Conservation (phyloP, 352 stramenopile species). For the Phytophthora vignae region DNA sequence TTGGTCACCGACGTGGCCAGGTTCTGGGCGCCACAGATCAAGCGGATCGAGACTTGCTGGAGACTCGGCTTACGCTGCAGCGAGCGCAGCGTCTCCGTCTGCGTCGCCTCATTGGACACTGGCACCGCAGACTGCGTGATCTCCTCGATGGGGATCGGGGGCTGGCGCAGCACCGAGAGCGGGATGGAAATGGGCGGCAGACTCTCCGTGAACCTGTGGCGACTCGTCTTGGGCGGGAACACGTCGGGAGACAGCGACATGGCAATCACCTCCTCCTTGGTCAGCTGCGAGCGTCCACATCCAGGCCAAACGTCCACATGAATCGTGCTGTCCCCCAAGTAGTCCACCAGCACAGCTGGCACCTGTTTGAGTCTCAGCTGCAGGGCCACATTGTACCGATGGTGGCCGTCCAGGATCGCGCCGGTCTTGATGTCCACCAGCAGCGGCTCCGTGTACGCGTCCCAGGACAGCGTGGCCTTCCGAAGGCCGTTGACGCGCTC, state of each 20-base stretch:
- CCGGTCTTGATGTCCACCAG: slow-evolving; percentile 83
- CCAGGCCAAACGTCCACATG: slow-evolving; percentile 83
- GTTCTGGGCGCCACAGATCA: slow-evolving; percentile 81
- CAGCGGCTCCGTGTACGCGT: slow-evolving; percentile 83
- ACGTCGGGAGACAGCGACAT: slow-evolving; percentile 86
- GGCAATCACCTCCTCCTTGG: slow-evolving; percentile 84
- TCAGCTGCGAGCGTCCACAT: slow-evolving; percentile 69
- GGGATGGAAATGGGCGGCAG: slow-evolving; percentile 86
- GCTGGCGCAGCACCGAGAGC: slow-evolving; percentile 71
- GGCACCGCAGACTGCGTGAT: slow-evolving; percentile 24
- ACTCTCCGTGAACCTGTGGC: slow-evolving; percentile 83
- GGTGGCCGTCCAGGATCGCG: slow-evolving; percentile 86
- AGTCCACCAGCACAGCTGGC: slow-evolving; percentile 82
- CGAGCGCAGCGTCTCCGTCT: slow-evolving; percentile 15
- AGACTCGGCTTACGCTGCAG: slow-evolving; percentile 51
- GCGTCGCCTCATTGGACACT: slow-evolving; percentile 24
- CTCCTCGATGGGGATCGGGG: slow-evolving; percentile 60
- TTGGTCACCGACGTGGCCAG: slow-evolving; percentile 76
- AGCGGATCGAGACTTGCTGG: slow-evolving; percentile 74
- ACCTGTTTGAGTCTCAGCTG: slow-evolving; percentile 78
- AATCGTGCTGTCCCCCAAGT: slow-evolving; percentile 77
- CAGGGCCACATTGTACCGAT: slow-evolving; percentile 83
- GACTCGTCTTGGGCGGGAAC: slow-evolving; percentile 87
- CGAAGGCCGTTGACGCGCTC: slow-evolving; percentile 81
- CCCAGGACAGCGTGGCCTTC: slow-evolving; percentile 82